These are phyloP conservation scores for Telfairia occidentalis DNA, from an alignment of 331 rosid genomes.

Conservation along the genomic window DNA sequence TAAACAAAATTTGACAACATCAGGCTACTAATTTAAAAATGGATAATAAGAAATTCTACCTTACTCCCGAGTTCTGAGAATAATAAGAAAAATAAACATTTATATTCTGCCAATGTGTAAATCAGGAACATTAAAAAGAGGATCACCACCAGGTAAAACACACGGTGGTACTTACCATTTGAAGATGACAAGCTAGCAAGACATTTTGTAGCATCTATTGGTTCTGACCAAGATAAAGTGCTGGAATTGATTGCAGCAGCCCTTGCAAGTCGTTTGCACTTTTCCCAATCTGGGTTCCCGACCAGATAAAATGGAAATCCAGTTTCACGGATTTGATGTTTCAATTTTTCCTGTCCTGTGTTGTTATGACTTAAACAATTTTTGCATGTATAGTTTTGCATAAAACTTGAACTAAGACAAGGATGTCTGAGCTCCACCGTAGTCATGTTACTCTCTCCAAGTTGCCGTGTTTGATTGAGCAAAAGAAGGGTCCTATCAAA, in stretches of 20 bases:
- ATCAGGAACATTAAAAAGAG: not conserved
- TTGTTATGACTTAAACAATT: conserved; percentile 33
- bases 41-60: not conserved
- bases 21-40: not conserved
- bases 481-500: conserved; percentile 54
- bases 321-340: conserved; percentile 14
- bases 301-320: conserved; percentile 31
- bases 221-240: conserved; percentile 23
- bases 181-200: conserved; percentile 23
- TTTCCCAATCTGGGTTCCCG: conserved; percentile 67
- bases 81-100: not conserved
- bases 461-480: conserved; percentile 30
- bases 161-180: conserved; percentile 19
- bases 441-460: conserved; percentile 15
- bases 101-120: not conserved
- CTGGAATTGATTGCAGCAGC: conserved; percentile 61
- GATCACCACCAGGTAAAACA: conserved; percentile 6
- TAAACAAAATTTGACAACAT: not conserved
- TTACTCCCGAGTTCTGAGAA: not conserved
- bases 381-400: conserved; percentile 47
- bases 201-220: conserved; percentile 22
- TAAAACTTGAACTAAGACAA: conserved; percentile 39
- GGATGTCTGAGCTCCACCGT: conserved; percentile 45
- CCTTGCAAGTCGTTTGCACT: conserved; percentile 50
- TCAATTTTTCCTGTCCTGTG: conserved; percentile 15